Base-by-base conservation (phyloP, 129 eudicot species). In the Dittrichia graveolens region DNA sequence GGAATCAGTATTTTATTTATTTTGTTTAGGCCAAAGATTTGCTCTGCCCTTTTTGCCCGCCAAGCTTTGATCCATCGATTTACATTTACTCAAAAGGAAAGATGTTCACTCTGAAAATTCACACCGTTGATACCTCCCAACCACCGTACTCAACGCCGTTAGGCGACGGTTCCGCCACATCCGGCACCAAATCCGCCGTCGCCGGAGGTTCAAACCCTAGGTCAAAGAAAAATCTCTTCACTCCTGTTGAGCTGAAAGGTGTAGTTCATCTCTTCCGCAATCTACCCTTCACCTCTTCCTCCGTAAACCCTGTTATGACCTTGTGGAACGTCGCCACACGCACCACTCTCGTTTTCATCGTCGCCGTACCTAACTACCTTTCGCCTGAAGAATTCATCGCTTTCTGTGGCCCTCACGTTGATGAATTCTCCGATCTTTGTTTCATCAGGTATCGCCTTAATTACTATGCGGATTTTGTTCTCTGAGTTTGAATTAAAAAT, bases 281-380 rank as follows among this genome's bases (percentile, higher is more conserved):
- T 66, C 83, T 90, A 8, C 85, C 84, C 14, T 59, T 79, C 55
- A 44, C 74, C 12, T 61, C 90, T 13, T 76, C 91, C 0, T 45
- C 78, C 54, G 15, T 77, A 19, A 55, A 65, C 37, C 65, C 83
- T 58, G 69, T 82, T 73, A 39, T 77, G 40, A 67, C 85, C 10
- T n/a, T 67, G 45, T 60, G 83, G 18, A 67, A 75, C 61, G 80
- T 86, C 68, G 66, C 63, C 69, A 61, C 84, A 37, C 90, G 89
- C 47, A 82, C 97, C 35, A 86, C 86, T 35, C 45, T 73, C 55
- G 78, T 91, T 38, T 91, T 88, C 52, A 78, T 95, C 13, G 95
- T 76, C 49, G 96, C 99, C 44, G 97, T 91, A 55, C 99, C 99
- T 15, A 88, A 83, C 52, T 95, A 88, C 55, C 39, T 95, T 38